These are phyloP conservation scores for Dictyostelium firmibasis DNA, from an alignment of 78 protist species.

Conservation along the genomic window DNA sequence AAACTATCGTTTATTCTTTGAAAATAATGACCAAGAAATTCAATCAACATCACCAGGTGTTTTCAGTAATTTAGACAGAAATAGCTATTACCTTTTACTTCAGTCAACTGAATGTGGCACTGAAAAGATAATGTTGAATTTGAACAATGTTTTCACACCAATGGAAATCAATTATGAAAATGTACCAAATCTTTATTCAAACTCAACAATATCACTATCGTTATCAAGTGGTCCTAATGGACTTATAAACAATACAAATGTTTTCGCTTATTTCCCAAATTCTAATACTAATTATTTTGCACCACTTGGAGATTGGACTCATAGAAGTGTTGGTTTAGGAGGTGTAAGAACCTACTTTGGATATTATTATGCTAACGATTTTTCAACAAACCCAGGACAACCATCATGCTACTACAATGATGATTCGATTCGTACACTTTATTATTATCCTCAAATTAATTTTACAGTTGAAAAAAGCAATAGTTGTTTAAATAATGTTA, in stretches of 20 bases:
- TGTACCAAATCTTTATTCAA: neutral
- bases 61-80: neutral
- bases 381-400: neutral
- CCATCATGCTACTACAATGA: too few species aligned
- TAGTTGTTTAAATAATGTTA: neutral
- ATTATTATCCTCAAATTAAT: too few species aligned
- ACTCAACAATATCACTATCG: neutral
- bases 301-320: neutral
- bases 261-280: neutral
- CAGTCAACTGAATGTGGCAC: neutral
- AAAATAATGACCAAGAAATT: too few species aligned
- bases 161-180: neutral
- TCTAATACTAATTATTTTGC: too few species aligned
- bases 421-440: too few species aligned
- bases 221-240: neutral
- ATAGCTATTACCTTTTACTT: neutral
- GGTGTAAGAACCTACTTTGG: neutral
- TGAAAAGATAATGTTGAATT: neutral
- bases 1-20: too few species aligned
- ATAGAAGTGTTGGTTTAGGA: too few species aligned
- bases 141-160: neutral
- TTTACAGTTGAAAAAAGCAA: neutral
- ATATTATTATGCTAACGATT: neutral
- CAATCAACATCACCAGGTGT: neutral
- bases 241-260: neutral